Conservation (phyloP, 257 asterid species). For the Primulina tabacum region DNA sequence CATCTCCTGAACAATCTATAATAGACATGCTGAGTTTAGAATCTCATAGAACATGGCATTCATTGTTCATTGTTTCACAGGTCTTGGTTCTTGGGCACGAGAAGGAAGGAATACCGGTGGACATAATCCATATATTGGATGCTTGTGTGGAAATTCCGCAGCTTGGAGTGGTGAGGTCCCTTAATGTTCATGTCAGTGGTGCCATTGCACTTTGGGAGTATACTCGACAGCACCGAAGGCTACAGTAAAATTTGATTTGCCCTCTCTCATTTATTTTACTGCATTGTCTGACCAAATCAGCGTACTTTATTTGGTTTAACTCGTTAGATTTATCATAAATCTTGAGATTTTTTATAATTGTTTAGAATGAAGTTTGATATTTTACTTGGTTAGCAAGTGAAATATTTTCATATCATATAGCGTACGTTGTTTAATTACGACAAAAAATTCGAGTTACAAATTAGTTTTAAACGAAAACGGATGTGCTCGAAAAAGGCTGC, state of each 20-base stretch:
- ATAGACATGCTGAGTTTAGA: neutral
- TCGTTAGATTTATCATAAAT: too few species aligned
- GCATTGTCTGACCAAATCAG: neutral
- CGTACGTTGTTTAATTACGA: too few species aligned
- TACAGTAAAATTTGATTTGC: constrained; percentile 20
- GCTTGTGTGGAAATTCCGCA: constrained; percentile 93
- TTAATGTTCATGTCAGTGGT: constrained; percentile 97
- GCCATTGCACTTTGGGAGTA: constrained; percentile 98
- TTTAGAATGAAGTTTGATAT: too few species aligned
- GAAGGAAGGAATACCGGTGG: constrained; percentile 96
- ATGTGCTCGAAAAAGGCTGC: too few species aligned
- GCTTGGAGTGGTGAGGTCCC: constrained; percentile 85
- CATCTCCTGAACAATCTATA: too few species aligned
- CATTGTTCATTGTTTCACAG: constrained; percentile 23
- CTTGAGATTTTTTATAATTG: too few species aligned
- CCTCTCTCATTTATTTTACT: neutral
- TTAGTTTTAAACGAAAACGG: too few species aligned
- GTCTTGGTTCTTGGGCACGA: constrained; percentile 87
- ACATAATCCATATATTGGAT: constrained; percentile 83
- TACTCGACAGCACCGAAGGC: constrained; percentile 68
- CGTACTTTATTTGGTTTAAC: too few species aligned
- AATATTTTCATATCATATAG: too few species aligned
- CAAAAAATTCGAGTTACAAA: too few species aligned
- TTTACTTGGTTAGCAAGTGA: too few species aligned
- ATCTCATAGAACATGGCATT: neutral